These are phyloP conservation scores for Friedmanniomyces endolithicus DNA, from an alignment of 495 filamentous ascomycete species.

Conservation along the genomic window DNA sequence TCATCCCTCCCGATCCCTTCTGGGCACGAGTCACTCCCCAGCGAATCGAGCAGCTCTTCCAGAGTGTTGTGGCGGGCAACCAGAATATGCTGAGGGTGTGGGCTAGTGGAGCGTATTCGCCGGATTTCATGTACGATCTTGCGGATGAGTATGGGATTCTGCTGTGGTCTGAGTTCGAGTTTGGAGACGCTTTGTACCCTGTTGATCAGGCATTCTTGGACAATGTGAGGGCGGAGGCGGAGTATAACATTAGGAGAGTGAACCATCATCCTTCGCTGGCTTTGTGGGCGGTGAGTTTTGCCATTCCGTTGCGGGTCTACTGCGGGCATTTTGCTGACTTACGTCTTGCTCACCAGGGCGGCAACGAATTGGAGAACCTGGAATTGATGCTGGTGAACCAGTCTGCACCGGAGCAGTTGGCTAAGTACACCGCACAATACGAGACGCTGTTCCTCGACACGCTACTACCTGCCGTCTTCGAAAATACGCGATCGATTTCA, in stretches of 20 bases:
- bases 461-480: slow-evolving; percentile 49
- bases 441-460: slow-evolving; percentile 50
- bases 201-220: slow-evolving; percentile 44
- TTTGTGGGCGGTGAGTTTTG: slow-evolving; percentile 39
- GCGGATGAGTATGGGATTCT: slow-evolving; percentile 50
- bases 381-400: slow-evolving; percentile 38
- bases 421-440: slow-evolving; percentile 43
- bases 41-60: slow-evolving; percentile 43
- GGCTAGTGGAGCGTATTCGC: slow-evolving; percentile 51
- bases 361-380: slow-evolving; percentile 52
- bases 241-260: slow-evolving; percentile 49
- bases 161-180: slow-evolving; percentile 58
- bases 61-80: slow-evolving; percentile 44
- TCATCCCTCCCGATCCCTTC: slow-evolving; percentile 55
- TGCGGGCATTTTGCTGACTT: too few species aligned
- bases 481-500: slow-evolving; percentile 51
- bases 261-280: slow-evolving; percentile 60
- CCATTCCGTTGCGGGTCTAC: too few species aligned
- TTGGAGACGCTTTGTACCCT: slow-evolving; percentile 53
- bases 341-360: slow-evolving; percentile 27
- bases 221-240: slow-evolving; percentile 45
- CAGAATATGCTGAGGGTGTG: slow-evolving; percentile 63
- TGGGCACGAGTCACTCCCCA: slow-evolving; percentile 50
- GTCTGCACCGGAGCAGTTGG: slow-evolving; percentile 36
- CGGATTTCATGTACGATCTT: slow-evolving; percentile 57